phyloP scores from a whole-genome alignment of 2,329 filamentous ascomycete species.

The Trichoderma sp. region DNA sequence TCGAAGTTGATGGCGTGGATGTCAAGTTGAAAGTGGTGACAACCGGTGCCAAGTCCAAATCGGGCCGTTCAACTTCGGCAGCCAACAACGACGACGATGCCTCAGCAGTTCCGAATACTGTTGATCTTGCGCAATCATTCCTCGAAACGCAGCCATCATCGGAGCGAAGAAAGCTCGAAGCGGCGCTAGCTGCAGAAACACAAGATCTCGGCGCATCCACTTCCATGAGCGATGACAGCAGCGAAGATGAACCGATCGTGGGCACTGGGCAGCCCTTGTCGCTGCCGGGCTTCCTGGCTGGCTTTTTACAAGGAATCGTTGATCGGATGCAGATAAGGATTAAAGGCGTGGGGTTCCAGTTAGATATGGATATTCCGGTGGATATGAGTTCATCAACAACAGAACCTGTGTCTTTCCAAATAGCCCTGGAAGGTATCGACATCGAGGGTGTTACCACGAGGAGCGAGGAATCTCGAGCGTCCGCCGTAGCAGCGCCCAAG shows the following conservation, averaged over 20 bases:
- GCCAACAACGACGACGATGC: slow-evolving; percentile 29
- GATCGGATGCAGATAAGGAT: slow-evolving; percentile 69
- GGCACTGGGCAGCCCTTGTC: slow-evolving; percentile 71
- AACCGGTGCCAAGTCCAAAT: slow-evolving; percentile 31
- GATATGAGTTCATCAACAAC: slow-evolving; percentile 46
- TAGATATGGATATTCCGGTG: slow-evolving; percentile 59
- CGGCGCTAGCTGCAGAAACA: slow-evolving; percentile 62
- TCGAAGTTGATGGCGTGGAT: slow-evolving; percentile 80
- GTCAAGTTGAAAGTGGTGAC: slow-evolving; percentile 59
- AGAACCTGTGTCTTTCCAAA: slow-evolving; percentile 61
- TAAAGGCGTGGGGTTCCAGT: slow-evolving; percentile 61
- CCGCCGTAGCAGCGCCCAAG: slow-evolving; percentile 45
- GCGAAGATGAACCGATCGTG: slow-evolving; percentile 57
- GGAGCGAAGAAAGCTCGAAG: slow-evolving; percentile 66
- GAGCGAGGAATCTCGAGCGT: slow-evolving; percentile 31
- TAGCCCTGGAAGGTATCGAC: slow-evolving; percentile 62
- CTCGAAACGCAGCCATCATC: slow-evolving; percentile 66
- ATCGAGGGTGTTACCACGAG: slow-evolving; percentile 63
- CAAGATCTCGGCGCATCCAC: slow-evolving; percentile 62
- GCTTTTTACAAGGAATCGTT: slow-evolving; percentile 70
- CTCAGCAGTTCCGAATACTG: slow-evolving; percentile 61
- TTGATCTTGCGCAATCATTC: slow-evolving; percentile 75
- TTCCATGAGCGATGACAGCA: slow-evolving; percentile 58
- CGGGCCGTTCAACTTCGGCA: slow-evolving; percentile 43
- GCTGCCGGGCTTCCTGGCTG: slow-evolving; percentile 67